phyloP scores from a whole-genome alignment of 2,329 filamentous ascomycete genomes.

The Pseudopithomyces maydicus region DNA sequence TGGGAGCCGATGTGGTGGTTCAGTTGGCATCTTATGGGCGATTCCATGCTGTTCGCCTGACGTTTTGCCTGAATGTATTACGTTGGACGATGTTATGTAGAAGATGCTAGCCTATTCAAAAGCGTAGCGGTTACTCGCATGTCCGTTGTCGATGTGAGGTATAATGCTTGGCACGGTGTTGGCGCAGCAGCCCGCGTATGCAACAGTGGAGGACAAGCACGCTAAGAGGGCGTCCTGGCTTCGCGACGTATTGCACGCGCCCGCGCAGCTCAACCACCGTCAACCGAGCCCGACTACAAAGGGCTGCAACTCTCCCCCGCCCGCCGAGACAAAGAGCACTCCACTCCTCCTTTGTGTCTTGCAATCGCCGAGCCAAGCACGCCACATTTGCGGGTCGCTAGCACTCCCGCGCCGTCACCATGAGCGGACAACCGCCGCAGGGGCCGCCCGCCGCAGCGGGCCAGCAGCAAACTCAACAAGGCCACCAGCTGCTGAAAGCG shows the following conservation, averaged over 20 bases:
- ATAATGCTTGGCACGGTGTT: neutral
- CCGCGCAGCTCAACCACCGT: conserved; percentile 1
- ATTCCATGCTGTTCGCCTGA: too few relatives aligned
- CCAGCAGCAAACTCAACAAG: conserved; percentile 23
- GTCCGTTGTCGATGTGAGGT: neutral
- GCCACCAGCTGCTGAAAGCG: conserved; percentile 28
- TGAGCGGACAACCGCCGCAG: conserved; percentile 39
- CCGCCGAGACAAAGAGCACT: neutral
- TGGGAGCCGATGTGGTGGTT: neutral
- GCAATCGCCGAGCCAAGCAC: neutral
- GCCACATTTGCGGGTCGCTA: neutral
- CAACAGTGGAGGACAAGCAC: neutral
- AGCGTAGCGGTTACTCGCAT: neutral
- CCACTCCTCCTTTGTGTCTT: neutral
- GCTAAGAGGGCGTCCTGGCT: conserved; percentile 3
- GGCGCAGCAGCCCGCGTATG: neutral
- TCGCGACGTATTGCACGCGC: neutral
- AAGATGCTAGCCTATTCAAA: too few relatives aligned
- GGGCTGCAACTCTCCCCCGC: neutral
- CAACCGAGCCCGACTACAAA: neutral
- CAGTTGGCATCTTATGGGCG: too few relatives aligned
- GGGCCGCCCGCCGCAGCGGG: conserved; percentile 25
- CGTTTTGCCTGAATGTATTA: too few relatives aligned
- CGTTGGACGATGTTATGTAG: too few relatives aligned
- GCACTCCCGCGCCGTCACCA: conserved; percentile 20